Conservation (phyloP, 345 rosid species). For the Lagerstroemia speciosa region DNA sequence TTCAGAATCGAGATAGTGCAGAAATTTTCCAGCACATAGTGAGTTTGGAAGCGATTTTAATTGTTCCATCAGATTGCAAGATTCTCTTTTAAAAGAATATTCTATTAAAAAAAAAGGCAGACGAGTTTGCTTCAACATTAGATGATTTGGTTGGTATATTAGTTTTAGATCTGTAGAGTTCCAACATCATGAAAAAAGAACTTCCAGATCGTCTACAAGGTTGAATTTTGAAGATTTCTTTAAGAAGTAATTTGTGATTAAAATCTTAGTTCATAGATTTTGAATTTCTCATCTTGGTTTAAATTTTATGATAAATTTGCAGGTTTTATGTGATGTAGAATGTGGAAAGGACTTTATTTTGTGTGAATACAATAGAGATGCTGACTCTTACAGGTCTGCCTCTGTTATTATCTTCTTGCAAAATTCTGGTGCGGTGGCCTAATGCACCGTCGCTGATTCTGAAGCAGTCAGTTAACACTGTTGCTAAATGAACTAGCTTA, state of each 20-base stretch:
- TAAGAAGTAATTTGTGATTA: background rate
- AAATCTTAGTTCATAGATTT: background rate
- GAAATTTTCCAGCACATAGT: background rate
- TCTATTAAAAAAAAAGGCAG: background rate
- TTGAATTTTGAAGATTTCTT: background rate
- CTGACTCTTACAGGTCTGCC: conserved; percentile 76
- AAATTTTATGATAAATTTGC: conserved; percentile 9
- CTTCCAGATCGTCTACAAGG: background rate
- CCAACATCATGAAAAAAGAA: background rate
- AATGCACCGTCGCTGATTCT: background rate
- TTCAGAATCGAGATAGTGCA: background rate
- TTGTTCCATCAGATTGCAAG: too few species aligned
- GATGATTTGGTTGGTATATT: background rate
- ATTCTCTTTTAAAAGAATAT: background rate
- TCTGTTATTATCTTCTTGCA: background rate
- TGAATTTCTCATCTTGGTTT: background rate
- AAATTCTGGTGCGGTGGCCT: background rate
- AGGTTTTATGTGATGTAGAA: conserved; percentile 67
- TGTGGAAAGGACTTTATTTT: conserved; percentile 72
- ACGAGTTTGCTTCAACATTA: background rate
- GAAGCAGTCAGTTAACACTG: background rate
- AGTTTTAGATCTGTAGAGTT: background rate
- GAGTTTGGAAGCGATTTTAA: background rate
- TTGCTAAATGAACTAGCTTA: background rate
- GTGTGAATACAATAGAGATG: conserved; percentile 97